These are phyloP conservation scores for Sporothrix pseudoabietina DNA, from an alignment of 2,329 filamentous ascomycete species.

Conservation along the genomic window DNA sequence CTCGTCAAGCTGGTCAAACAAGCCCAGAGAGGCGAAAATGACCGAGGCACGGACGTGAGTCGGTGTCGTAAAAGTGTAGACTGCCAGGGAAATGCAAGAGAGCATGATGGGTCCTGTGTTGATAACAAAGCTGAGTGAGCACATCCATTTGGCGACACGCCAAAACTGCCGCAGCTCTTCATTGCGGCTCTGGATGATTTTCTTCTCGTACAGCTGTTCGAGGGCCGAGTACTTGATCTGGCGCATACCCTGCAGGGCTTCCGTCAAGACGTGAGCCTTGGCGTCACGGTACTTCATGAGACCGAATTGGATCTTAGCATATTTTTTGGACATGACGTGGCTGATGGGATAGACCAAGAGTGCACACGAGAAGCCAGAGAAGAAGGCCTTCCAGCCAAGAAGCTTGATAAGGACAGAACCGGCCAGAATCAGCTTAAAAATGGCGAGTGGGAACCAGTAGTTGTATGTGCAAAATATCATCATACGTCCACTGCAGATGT, in stretches of 20 bases:
- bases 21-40: conserved; percentile 43
- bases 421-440: conserved; percentile 42
- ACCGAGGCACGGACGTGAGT: conserved; percentile 42
- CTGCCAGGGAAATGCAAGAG: conserved; percentile 40
- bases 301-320: conserved; percentile 41
- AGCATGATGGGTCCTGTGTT: conserved; percentile 42
- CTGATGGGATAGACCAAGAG: conserved; percentile 40
- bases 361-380: conserved; percentile 40
- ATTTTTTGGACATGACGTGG: conserved; percentile 40
- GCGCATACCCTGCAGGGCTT: conserved; percentile 45
- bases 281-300: conserved; percentile 44
- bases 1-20: conserved; percentile 44
- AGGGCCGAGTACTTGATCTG: conserved; percentile 46
- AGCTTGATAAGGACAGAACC: conserved; percentile 40
- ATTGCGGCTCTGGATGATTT: conserved; percentile 42
- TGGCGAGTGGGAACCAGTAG: conserved; percentile 42
- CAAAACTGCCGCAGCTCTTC: conserved; percentile 44
- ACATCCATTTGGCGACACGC: conserved; percentile 40
- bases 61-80: conserved; percentile 42
- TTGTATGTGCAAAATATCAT: conserved; percentile 41
- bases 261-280: conserved; percentile 43
- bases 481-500: conserved; percentile 38
- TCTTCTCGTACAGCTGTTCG: conserved; percentile 43
- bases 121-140: conserved; percentile 40
- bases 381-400: conserved; percentile 41